Percentiles rank a stretch among this genome's conserved stretches.
Evolutionary conservation across 148 eudicot genomes (phyloP).

Genomic region (Pouteria glomerata): DNA sequence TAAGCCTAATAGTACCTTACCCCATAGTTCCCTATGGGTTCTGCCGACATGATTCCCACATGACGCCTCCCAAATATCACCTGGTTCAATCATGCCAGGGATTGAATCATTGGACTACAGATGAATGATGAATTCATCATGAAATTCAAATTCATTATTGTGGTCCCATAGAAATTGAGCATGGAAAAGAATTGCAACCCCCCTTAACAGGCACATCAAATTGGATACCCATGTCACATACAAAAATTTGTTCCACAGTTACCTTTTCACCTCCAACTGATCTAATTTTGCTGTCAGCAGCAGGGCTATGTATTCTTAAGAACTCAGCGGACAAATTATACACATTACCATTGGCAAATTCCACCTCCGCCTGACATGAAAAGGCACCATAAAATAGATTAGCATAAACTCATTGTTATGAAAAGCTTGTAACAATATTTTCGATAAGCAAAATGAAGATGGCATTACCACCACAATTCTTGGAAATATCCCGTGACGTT

Average conservation of each 20-base stretch:
- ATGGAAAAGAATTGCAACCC: background rate
- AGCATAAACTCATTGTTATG: background rate
- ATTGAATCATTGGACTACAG: background rate
- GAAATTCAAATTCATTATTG: background rate
- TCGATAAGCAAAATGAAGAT: background rate
- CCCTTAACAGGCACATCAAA: background rate
- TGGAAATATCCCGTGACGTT: background rate
- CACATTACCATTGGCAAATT: conserved; percentile 49
- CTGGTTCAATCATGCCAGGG: conserved; percentile 24
- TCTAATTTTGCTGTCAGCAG: conserved; percentile 88
- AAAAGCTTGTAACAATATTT: background rate
- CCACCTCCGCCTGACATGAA: conserved; percentile 67
- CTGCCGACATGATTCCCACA: conserved; percentile 96
- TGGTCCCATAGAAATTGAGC: background rate
- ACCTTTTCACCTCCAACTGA: conserved; percentile 90
- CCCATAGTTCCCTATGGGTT: conserved; percentile 97
- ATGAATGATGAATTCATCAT: background rate
- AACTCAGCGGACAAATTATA: conserved; percentile 74
- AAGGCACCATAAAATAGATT: conserved; percentile 10
- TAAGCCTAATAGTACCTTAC: conserved; percentile 52
- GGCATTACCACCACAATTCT: background rate
- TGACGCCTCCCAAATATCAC: conserved; percentile 83
- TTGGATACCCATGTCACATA: background rate
- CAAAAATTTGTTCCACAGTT: conserved; percentile 1
- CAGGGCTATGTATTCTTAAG: conserved; percentile 80